These are phyloP conservation scores for Neurospora sp. DNA, from an alignment of 495 filamentous ascomycete genomes.

Conservation along the genomic window DNA sequence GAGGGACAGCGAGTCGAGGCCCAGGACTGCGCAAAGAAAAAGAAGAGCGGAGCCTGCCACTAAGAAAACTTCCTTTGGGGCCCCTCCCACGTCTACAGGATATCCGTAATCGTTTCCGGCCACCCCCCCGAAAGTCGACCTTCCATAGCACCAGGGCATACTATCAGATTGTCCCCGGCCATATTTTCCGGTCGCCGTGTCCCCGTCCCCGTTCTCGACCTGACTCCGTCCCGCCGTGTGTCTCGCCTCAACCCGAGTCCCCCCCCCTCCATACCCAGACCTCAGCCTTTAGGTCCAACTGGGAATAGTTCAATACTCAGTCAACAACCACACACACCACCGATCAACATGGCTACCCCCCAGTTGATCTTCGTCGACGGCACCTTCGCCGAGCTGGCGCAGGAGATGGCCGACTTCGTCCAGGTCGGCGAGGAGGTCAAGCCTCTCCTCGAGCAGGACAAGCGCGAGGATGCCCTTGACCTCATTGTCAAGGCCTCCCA, in stretches of 20 bases:
- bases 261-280: neutral
- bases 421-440: slow-evolving; percentile 60
- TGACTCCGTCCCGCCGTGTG: slow-evolving; percentile 2
- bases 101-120: slow-evolving; percentile 10
- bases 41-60: slow-evolving; percentile 5
- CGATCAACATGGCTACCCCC: slow-evolving; percentile 23
- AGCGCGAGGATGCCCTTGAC: slow-evolving; percentile 80
- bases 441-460: slow-evolving; percentile 57
- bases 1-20: slow-evolving; percentile 5
- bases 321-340: slow-evolving; percentile 1
- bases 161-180: neutral
- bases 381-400: slow-evolving; percentile 73
- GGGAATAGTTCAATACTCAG: slow-evolving; percentile 1
- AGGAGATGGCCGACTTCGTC: slow-evolving; percentile 80
- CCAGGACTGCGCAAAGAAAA: slow-evolving; percentile 13
- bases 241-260: neutral
- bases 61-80: slow-evolving; percentile 7
- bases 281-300: neutral
- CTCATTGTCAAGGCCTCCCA: slow-evolving; percentile 68
- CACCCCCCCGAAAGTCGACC: slow-evolving; percentile 4
- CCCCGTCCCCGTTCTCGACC: slow-evolving; percentile 1
- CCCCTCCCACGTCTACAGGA: slow-evolving; percentile 10
- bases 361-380: slow-evolving; percentile 77
- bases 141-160: no score
- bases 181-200: neutral